Evolutionary conservation across 169 alveolate species (phyloP).

Genomic region (Eimeria necatrix): DNA sequence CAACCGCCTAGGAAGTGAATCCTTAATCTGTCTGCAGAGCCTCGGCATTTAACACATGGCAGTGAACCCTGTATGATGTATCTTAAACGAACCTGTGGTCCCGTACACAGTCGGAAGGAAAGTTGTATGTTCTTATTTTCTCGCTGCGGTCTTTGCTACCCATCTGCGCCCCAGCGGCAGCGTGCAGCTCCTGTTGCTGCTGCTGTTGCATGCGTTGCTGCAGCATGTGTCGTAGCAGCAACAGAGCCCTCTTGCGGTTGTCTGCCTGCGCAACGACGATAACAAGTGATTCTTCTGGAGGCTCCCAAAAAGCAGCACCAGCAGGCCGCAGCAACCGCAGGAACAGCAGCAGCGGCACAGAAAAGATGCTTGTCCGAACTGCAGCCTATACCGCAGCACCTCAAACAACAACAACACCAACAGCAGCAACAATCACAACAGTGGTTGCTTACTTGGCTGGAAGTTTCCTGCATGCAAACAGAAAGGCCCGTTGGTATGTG

Average conservation of each 20-base stretch:
- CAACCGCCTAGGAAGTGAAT: background rate
- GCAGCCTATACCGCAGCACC: background rate
- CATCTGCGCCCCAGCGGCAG: constrained; percentile 83
- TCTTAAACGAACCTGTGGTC: constrained; percentile 89
- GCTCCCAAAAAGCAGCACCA: background rate
- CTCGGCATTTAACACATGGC: background rate
- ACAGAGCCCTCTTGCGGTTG: background rate
- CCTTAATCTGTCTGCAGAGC: background rate
- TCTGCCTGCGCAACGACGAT: background rate
- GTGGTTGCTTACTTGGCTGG: constrained; percentile 71
- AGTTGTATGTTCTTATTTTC: constrained; percentile 94
- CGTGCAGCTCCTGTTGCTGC: constrained; percentile 47
- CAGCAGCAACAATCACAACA: background rate
- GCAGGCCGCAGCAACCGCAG: background rate
- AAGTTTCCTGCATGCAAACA: constrained; percentile 84
- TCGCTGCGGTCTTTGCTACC: constrained; percentile 93
- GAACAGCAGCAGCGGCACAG: constrained; percentile 18
- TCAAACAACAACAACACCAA: background rate
- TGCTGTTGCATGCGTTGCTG: constrained; percentile 24
- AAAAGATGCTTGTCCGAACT: background rate
- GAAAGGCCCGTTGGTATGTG: constrained; percentile 96
- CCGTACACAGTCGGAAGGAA: constrained; percentile 91
- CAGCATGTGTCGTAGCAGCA: constrained; percentile 26
- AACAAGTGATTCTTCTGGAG: background rate
- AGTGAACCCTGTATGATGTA: background rate